A percentile compares a stretch with the other conserved stretches of the same genome.
These are phyloP conservation scores for Suillus ampliporus DNA, from an alignment of 768 basidiomycete genomes.

Conservation along the genomic window DNA sequence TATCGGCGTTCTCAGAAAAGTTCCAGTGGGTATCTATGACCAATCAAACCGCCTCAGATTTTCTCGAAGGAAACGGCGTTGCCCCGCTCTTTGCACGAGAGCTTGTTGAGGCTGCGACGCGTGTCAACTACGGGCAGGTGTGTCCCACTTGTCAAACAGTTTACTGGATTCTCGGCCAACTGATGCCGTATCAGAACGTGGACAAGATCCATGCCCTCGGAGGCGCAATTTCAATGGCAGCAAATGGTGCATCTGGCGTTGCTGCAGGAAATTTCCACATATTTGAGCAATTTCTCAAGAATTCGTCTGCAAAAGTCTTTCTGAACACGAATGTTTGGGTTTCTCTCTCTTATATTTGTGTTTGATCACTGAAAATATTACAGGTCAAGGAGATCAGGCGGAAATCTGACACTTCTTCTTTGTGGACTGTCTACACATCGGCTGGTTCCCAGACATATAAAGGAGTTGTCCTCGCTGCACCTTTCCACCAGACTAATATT, in stretches of 20 bases:
- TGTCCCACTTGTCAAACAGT: slow-evolving; percentile 12
- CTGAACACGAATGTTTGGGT: slow-evolving; percentile 68
- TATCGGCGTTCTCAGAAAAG: slow-evolving; percentile 58
- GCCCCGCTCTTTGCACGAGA: slow-evolving; percentile 66
- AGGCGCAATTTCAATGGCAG: slow-evolving; percentile 73
- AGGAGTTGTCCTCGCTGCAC: slow-evolving; percentile 86
- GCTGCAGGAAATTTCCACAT: slow-evolving; percentile 84
- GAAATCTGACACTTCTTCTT: slow-evolving; percentile 45
- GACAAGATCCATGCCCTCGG: slow-evolving; percentile 79
- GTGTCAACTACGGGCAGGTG: slow-evolving; percentile 87
- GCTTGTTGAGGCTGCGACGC: slow-evolving; percentile 77
- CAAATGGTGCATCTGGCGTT: slow-evolving; percentile 67
- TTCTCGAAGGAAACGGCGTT: slow-evolving; percentile 60
- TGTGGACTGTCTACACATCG: slow-evolving; percentile 59
- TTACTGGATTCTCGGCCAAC: slow-evolving; percentile 7
- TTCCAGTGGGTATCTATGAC: slow-evolving; percentile 57
- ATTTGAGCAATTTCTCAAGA: slow-evolving; percentile 80
- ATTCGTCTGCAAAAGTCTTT: slow-evolving; percentile 69
- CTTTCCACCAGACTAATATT: slow-evolving; percentile 75
- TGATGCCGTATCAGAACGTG: slow-evolving; percentile 52
- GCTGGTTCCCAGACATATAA: slow-evolving; percentile 60
- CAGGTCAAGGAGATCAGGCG: slow-evolving; percentile 61
- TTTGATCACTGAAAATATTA: slow-evolving; percentile 4
- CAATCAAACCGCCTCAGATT: slow-evolving; percentile 59
- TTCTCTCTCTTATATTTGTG: slow-evolving; percentile 5